These are phyloP conservation scores for Microthlaspi erraticum DNA, from an alignment of 345 rosid species.

Conservation along the genomic window DNA sequence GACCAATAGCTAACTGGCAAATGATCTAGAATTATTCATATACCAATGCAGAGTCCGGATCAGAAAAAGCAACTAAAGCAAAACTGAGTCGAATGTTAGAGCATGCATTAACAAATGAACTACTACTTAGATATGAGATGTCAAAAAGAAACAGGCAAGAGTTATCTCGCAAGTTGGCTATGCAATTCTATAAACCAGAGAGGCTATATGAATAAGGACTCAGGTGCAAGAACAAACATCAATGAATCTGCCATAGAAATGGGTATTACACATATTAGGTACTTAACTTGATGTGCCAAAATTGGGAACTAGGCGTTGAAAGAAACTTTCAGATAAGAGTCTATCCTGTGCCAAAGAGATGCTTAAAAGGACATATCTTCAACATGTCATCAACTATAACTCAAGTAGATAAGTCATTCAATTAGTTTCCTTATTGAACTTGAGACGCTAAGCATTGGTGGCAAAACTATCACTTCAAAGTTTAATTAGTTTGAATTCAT, in stretches of 20 bases:
- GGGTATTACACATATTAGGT: neutral
- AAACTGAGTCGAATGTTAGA: conserved; percentile 1
- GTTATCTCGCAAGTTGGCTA: neutral
- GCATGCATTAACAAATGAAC: neutral
- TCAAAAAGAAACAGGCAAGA: neutral
- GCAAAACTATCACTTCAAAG: conserved; percentile 9
- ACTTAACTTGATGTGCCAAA: neutral
- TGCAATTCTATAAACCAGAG: neutral
- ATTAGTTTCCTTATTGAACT: conserved; percentile 15
- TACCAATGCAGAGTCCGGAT: conserved; percentile 2
- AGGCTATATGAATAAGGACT: neutral
- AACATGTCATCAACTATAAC: conserved; percentile 1
- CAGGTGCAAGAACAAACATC: neutral
- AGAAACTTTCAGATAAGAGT: neutral
- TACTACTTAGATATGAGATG: neutral
- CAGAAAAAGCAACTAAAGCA: neutral
- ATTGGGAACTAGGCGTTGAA: neutral
- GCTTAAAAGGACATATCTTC: conserved; percentile 25
- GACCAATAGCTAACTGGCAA: conserved; percentile 12
- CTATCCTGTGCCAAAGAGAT: conserved; percentile 1
- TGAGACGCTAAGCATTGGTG: conserved; percentile 7
- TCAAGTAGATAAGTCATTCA: neutral
- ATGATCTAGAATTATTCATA: neutral
- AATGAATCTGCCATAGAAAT: conserved; percentile 1
- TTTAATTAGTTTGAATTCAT: neutral